phyloP scores from a whole-genome alignment of 108 stramenopile species.

The Fragilaria radians region DNA sequence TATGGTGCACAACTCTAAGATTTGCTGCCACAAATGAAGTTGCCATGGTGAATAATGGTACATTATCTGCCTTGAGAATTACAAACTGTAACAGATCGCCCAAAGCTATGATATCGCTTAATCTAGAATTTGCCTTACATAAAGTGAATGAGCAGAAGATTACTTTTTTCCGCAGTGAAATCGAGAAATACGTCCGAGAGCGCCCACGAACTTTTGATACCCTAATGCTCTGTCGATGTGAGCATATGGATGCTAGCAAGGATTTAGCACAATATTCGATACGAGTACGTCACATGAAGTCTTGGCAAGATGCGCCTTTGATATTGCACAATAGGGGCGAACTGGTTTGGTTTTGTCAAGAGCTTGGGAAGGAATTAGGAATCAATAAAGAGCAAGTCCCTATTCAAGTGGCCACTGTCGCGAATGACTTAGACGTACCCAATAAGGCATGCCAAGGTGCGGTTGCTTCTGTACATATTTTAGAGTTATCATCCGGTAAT shows the following conservation, averaged over 20 bases:
- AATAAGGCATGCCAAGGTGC: too few relatives aligned
- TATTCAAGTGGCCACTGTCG: conserved; percentile 15
- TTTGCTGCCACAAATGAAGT: conserved; percentile 64
- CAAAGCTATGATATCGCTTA: conserved; percentile 45
- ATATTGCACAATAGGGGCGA: conserved; percentile 44
- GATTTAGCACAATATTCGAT: conserved; percentile 33
- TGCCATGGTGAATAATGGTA: conserved; percentile 56
- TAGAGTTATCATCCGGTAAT: too few relatives aligned
- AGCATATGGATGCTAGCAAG: conserved; percentile 37
- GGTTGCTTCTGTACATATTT: too few relatives aligned
- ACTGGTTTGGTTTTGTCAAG: conserved; percentile 34
- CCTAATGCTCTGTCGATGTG: conserved; percentile 45
- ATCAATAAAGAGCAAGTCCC: conserved; percentile 24
- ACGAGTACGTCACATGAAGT: conserved; percentile 44
- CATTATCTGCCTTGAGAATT: conserved; percentile 46
- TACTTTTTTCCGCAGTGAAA: conserved; percentile 36
- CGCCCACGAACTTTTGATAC: conserved; percentile 55
- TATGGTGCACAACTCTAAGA: conserved; percentile 64
- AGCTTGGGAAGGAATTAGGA: conserved; percentile 34
- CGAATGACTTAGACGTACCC: too few relatives aligned
- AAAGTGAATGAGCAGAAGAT: conserved; percentile 42
- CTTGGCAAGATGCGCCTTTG: conserved; percentile 55
- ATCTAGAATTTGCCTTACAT: conserved; percentile 29
- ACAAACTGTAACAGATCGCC: conserved; percentile 61
- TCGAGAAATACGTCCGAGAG: conserved; percentile 51